Base-by-base conservation (phyloP, 1,284 basidiomycete species). In the Cerrena zonata region DNA sequence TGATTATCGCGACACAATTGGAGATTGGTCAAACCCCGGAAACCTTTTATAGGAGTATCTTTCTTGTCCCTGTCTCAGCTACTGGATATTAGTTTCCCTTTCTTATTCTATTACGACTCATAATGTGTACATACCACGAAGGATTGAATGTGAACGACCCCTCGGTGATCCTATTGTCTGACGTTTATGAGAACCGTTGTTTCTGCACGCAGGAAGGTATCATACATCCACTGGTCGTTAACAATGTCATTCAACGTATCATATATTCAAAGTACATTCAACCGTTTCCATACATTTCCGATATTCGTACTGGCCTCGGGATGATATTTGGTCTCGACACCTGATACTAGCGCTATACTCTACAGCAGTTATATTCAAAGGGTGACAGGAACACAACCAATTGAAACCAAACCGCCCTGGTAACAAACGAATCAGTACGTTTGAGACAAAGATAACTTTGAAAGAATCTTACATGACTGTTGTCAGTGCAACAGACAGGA, bases 391-490 rank as follows among this genome's bases (percentile, higher is more conserved):
- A 55, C 37, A 15, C 59, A 58, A 47, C 59, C 59, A 39, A 60
- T 53, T 48, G 59, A 57, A 42, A 62, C 48, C 30, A 60, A 48
- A n/a, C 56, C 54, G 34, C 59, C 59, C 60, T 62, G 21, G n/a
- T n/a, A n/a, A n/a, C n/a, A n/a, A n/a, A n/a, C n/a, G n/a, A n/a
- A n/a, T n/a, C n/a, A n/a, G n/a, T n/a, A n/a, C n/a, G n/a, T n/a
- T n/a, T n/a, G n/a, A n/a, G n/a, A n/a, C n/a, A n/a, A n/a, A n/a
- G n/a, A 45, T 13, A 45, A 45, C 26, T 45, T n/a, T n/a, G n/a
- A n/a, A n/a, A n/a, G 26, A 27, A 3, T 23, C 48, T 26, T 44
- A 49, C 48, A 26, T 19, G n/a, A 21, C 24, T 49, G 48, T 49
- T 49, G 41, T 49, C 27, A 18, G 41, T 10, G 48, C 48, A 49